Evolutionary conservation across 768 basidiomycete species (phyloP).

Genomic region (Dioszegia crocea): DNA sequence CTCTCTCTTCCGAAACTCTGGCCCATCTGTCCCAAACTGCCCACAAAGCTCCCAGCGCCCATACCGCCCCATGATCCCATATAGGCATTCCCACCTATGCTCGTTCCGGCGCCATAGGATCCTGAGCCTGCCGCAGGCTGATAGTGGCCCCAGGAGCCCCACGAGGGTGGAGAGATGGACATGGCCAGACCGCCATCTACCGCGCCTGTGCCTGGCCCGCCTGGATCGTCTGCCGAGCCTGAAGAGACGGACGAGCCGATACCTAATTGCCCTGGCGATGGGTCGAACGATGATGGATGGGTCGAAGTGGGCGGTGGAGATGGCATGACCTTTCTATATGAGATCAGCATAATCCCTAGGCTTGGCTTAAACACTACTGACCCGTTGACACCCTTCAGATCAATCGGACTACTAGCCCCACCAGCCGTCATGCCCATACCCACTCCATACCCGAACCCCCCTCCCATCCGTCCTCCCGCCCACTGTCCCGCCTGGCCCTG

Average conservation of each 20-base stretch:
- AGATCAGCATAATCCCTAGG: not conserved
- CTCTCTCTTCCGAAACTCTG: conserved; percentile 29
- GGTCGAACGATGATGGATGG: conserved; percentile 8
- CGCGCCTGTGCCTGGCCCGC: not conserved
- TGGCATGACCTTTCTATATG: no score
- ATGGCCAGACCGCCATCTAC: conserved; percentile 16
- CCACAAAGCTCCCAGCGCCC: conserved; percentile 27
- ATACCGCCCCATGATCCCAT: conserved; percentile 4
- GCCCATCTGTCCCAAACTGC: conserved; percentile 27
- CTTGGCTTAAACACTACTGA: not conserved
- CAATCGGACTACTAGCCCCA: not conserved
- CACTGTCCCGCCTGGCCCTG: not conserved
- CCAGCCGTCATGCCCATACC: not conserved
- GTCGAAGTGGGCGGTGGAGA: conserved; percentile 1
- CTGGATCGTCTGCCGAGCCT: not conserved
- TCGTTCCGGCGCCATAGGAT: not conserved
- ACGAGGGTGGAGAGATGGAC: conserved; percentile 36
- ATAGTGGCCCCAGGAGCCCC: conserved; percentile 15
- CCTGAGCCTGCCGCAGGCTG: not conserved
- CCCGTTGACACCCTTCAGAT: not conserved
- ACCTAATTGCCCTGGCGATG: not conserved
- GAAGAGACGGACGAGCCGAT: conserved; percentile 1
- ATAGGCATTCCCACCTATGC: not conserved
- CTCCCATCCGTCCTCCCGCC: not conserved
- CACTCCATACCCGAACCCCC: not conserved